These are phyloP conservation scores for Magnolia changhungtana DNA, from an alignment of 164 flowering plant species.

Conservation along the genomic window DNA sequence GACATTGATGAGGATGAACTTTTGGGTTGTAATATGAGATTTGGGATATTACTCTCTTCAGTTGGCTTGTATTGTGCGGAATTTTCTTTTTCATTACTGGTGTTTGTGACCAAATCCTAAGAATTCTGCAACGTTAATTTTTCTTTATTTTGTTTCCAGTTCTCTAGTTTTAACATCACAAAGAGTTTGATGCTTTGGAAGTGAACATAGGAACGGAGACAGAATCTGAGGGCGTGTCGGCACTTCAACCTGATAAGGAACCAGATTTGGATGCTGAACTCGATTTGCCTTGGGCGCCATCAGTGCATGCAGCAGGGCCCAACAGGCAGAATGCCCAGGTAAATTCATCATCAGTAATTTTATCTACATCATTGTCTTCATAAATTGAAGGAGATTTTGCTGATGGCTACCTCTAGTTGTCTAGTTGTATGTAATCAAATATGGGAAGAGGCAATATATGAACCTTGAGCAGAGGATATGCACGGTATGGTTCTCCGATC, in stretches of 20 bases:
- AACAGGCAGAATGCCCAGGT: conserved; percentile 69
- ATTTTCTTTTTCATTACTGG: too few relatives aligned
- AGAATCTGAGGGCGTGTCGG: conserved; percentile 76
- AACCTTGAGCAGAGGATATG: too few relatives aligned
- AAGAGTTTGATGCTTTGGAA: conserved; percentile 98
- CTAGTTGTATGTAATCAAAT: too few relatives aligned
- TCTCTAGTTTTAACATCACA: background rate
- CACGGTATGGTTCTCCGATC: too few relatives aligned
- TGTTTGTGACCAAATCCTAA: background rate
- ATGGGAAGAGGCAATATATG: too few relatives aligned
- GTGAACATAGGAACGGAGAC: conserved; percentile 87
- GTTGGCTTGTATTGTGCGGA: background rate
- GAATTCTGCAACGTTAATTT: background rate
- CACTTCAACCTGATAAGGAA: conserved; percentile 85
- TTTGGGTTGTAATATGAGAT: conserved; percentile 63
- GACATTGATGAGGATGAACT: conserved; percentile 97
- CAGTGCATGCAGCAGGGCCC: conserved; percentile 51
- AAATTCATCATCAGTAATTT: conserved; percentile 4
- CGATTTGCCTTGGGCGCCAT: conserved; percentile 86
- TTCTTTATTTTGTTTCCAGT: background rate
- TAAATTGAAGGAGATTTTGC: too few relatives aligned
- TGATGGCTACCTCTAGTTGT: too few relatives aligned
- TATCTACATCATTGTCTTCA: background rate
- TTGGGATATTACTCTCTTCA: background rate
- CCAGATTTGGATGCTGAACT: conserved; percentile 71